Evolutionary conservation across 345 rosid species (phyloP), one percentile per base, ranked within the genome.

Genomic region (Carallia brachiata): DNA sequence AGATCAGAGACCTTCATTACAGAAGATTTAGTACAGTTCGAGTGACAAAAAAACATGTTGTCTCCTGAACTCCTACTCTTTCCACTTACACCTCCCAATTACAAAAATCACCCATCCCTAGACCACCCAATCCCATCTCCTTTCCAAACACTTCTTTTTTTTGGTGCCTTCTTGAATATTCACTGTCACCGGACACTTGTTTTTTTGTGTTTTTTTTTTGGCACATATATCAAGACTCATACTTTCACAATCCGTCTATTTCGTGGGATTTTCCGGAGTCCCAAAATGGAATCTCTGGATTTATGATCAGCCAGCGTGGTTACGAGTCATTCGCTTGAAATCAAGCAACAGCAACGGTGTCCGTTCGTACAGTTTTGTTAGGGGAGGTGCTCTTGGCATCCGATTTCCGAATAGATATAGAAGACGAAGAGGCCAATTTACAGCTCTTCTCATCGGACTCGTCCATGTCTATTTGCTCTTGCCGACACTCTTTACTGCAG

Each of bases 401-500:
- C 1, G 87, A 70, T 66, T 84, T 81, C 39, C 85, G 83, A 7
- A 78, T 58, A 48, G 93, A 85, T 74, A 83, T 83, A 9, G 90
- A 70, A 9, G 84, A 65, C 23, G 23, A 83, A 6, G 73, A 63
- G 2, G 70, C 36, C 48, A 70, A 54, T 67, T 76, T 87, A 87
- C 77, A 79, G 36, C 69, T 84, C 82, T 79, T 90, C 68, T 76
- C 84, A 19, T 69, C 80, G 4, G 71, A 61, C 63, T 85, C 96
- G 47, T 90, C 98, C 5, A 73, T 65, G 58, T 90, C 96, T 54
- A 93, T 90, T 70, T 85, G 98, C 66, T 93, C 93, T 78, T 89
- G 80, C 37, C 98, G 86, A 80, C 97, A 93, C 79, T 88, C 96
- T 57, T 88, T 77, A 85, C 96, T 90, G 73, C 96, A 83, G 44